phyloP scores from a whole-genome alignment of 2,329 filamentous ascomycete species.

The Calonectria leucothoes region DNA sequence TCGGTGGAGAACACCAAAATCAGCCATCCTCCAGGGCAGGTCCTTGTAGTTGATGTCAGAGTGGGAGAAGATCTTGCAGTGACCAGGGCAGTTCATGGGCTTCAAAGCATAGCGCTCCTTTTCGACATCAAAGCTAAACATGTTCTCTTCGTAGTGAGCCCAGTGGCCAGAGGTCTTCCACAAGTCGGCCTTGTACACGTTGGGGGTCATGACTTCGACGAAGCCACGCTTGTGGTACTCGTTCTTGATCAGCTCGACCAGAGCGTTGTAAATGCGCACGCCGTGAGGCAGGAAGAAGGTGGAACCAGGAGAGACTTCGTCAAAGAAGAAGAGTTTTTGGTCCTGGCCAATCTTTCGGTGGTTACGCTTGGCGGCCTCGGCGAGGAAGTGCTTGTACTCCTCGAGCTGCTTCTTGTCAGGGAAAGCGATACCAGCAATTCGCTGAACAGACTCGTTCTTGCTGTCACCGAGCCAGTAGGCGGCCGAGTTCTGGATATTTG shows the following conservation, averaged over 20 bases:
- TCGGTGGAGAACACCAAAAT: slow-evolving; percentile 94
- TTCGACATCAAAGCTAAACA: slow-evolving; percentile 81
- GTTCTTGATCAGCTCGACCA: slow-evolving; percentile 82
- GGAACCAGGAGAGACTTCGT: slow-evolving; percentile 91
- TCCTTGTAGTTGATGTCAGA: slow-evolving; percentile 86
- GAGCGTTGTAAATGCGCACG: slow-evolving; percentile 90
- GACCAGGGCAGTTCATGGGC: slow-evolving; percentile 98
- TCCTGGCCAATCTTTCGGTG: slow-evolving; percentile 94
- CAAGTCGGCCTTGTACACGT: slow-evolving; percentile 90
- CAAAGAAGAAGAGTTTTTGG: slow-evolving; percentile 98
- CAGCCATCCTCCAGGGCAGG: slow-evolving; percentile 90
- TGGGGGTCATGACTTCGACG: slow-evolving; percentile 94
- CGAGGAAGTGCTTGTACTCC: slow-evolving; percentile 93
- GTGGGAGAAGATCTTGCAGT: slow-evolving; percentile 89
- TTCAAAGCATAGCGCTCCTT: slow-evolving; percentile 82
- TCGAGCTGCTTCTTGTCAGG: slow-evolving; percentile 96
- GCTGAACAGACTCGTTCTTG: slow-evolving; percentile 93
- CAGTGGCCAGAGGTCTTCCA: slow-evolving; percentile 98
- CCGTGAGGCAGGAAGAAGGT: slow-evolving; percentile 94
- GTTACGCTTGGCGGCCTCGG: slow-evolving; percentile 97
- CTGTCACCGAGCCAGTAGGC: slow-evolving; percentile 96
- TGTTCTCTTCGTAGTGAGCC: slow-evolving; percentile 88
- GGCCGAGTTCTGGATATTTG: slow-evolving; percentile 69
- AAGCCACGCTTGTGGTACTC: slow-evolving; percentile 96
- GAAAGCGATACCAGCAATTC: slow-evolving; percentile 95